Evolutionary conservation across 192 early-diverging fungal species (phyloP).

Genomic region (Geranomyces variabilis): DNA sequence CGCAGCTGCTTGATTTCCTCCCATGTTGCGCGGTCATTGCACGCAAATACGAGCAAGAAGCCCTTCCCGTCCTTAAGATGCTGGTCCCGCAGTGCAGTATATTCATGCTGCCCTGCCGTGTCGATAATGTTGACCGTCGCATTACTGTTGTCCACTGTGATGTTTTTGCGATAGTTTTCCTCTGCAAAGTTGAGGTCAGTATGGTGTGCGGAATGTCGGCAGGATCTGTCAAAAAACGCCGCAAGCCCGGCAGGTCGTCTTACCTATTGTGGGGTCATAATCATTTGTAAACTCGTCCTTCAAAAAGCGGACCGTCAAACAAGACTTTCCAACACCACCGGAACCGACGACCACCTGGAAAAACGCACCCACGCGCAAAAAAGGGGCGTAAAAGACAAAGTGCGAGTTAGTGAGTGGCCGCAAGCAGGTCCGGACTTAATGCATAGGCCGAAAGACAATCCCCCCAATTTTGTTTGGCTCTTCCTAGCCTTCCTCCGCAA

Average conservation of each 20-base stretch:
- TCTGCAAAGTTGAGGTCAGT: conserved; percentile 35
- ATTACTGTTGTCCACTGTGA: conserved; percentile 47
- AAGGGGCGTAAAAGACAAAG: background rate
- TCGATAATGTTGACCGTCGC: conserved; percentile 60
- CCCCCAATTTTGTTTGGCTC: too few species aligned
- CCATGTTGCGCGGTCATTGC: conserved; percentile 53
- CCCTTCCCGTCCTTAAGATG: conserved; percentile 60
- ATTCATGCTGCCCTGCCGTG: conserved; percentile 67
- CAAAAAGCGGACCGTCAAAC: conserved; percentile 61
- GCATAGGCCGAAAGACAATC: too few species aligned
- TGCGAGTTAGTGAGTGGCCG: conserved; percentile 11
- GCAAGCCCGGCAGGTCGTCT: too few species aligned
- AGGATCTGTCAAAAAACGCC: conserved; percentile 2
- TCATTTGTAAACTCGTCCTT: conserved; percentile 64
- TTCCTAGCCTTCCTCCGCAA: too few species aligned
- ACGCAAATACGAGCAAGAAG: conserved; percentile 61
- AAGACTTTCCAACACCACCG: conserved; percentile 66
- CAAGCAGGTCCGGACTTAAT: too few species aligned
- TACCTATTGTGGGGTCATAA: conserved; percentile 62
- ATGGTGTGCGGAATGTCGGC: background rate
- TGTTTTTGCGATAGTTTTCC: conserved; percentile 62
- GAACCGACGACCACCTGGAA: conserved; percentile 61
- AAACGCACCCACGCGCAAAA: background rate
- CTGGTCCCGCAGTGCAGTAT: conserved; percentile 59
- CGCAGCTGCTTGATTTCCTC: conserved; percentile 63